Evolutionary conservation across 495 filamentous ascomycete species (phyloP), one percentile per base, ranked within the genome.

Genomic region (Neurospora hispaniola): DNA sequence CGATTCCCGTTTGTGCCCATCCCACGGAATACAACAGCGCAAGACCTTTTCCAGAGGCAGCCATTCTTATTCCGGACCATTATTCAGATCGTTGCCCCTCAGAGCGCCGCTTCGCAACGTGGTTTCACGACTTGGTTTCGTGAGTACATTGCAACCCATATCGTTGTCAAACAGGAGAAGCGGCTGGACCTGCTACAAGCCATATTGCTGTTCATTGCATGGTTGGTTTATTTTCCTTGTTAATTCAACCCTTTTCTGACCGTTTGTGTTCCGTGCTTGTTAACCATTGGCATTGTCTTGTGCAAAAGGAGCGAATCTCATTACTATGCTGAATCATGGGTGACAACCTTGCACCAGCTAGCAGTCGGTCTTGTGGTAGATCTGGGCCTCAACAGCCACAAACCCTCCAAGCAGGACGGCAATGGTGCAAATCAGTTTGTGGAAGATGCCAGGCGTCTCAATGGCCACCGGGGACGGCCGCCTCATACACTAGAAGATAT

Each of bases 111-210:
- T 18, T 59, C 71, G 35, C 79, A 80, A 69, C 71, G 71, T 5
- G 59, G n/a, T 11, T 43, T 73, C 4, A 62, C 38, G 1, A 35
- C 9, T 18, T 76, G 76, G 75, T 71, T 79, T 16, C 72, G 77
- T 2, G 41, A 73, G 16, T 71, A 73, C 39, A 69, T 80, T n/a
- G 72, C 77, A 27, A 43, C 76, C 11, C 74, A 72, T 54, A 68
- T 80, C 41, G 27, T 80, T 20, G 71, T 75, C 23, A 44, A 71
- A 31, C 74, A 73, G 42, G 78, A 79, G 71, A 74, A 75, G 54
- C 62, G 74, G 4, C 72, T 82, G 23, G 80, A 79, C 42, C 62
- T 79, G 10, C 54, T 80, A 46, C 78, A 80, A 46, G 78, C 73
- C 8, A 68, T 80, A 7, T 31, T 80, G 2, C 14, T 80, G 11